Percentiles rank a stretch among this genome's conserved stretches.
Conservation (phyloP, 1,284 basidiomycete genomes). For the Irpex lacteus region DNA sequence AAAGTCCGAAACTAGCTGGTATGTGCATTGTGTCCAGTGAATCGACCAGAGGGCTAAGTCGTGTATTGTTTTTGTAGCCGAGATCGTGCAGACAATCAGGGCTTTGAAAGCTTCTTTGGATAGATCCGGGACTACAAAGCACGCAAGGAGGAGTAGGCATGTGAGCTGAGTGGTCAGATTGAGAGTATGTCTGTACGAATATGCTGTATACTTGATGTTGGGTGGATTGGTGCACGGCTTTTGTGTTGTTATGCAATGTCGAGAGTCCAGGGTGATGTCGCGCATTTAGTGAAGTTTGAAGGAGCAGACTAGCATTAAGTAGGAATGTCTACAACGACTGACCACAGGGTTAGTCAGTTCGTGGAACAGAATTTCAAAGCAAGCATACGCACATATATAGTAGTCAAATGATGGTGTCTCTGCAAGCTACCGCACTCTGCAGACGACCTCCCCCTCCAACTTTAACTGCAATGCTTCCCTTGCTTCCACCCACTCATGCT, state of each 20-base stretch:
- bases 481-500: constrained; percentile 71
- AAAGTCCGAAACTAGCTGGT: constrained; percentile 80
- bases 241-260: neutral
- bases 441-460: constrained; percentile 70
- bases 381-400: neutral
- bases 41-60: neutral
- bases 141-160: constrained; percentile 55
- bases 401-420: neutral
- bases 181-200: neutral
- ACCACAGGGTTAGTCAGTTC: neutral
- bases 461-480: constrained; percentile 64
- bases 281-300: neutral
- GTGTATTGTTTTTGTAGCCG: constrained; percentile 37
- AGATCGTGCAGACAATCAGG: constrained; percentile 70
- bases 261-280: neutral
- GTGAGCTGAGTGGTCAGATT: constrained; percentile 23
- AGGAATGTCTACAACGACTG: neutral
- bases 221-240: neutral
- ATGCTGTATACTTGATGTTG: neutral
- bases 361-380: neutral
- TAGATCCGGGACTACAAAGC: constrained; percentile 54
- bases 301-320: neutral
- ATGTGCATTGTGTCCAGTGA: constrained; percentile 28
- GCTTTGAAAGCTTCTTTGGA: constrained; percentile 58
- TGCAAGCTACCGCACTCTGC: constrained; percentile 45